Conservation (phyloP, 345 rosid genomes). For the Gossypium stocksii region DNA sequence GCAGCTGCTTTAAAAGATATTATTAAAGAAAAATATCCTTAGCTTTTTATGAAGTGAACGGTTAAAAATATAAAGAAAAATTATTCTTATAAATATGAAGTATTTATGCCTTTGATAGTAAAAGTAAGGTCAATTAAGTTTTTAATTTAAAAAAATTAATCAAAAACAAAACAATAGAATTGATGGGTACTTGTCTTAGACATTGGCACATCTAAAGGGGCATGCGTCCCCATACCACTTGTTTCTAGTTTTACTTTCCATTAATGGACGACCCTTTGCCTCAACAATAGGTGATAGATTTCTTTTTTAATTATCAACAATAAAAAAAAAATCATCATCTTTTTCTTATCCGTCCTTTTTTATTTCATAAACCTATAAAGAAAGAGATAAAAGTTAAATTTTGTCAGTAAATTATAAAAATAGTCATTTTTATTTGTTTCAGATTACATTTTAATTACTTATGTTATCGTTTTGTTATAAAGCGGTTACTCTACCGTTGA, state of each 20-base stretch:
- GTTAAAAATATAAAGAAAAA: neutral
- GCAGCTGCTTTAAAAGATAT: neutral
- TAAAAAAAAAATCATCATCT: neutral
- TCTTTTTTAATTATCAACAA: neutral
- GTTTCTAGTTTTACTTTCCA: neutral
- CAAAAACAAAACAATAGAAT: neutral
- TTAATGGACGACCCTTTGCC: neutral
- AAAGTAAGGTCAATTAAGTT: too few species aligned
- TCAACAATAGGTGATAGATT: neutral
- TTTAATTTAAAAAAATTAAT: too few species aligned
- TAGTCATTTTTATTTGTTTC: fast-evolving
- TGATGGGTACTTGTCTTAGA: neutral
- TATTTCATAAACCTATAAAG: neutral
- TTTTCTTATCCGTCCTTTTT: neutral
- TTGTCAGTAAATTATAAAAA: too few species aligned
- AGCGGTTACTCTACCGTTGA: too few species aligned
- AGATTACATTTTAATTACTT: too few species aligned
- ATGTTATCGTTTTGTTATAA: too few species aligned
- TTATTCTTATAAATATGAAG: neutral
- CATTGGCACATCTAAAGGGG: neutral
- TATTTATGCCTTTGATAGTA: neutral
- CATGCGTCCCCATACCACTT: neutral
- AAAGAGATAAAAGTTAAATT: too few species aligned
- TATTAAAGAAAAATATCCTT: neutral
- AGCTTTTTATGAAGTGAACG: neutral